Conservation (phyloP, 805 yeast species). For the Suhomyces kilbournensis region DNA sequence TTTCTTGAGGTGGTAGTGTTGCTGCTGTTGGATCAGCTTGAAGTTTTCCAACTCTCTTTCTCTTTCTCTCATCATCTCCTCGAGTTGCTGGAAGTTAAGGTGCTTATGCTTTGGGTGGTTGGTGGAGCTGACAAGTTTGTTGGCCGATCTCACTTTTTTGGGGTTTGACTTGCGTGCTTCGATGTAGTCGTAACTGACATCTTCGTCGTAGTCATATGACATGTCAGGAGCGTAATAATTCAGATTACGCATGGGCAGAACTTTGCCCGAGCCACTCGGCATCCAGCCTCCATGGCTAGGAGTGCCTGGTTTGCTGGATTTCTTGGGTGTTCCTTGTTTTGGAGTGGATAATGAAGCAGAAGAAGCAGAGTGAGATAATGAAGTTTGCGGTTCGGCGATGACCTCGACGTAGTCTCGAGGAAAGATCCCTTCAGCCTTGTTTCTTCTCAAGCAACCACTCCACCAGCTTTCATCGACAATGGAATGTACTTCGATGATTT, state of each 20-base stretch:
- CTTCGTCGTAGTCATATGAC: conserved; percentile 18
- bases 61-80: conserved; percentile 12
- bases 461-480: conserved; percentile 90
- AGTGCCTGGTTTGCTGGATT: conserved; percentile 3
- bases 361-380: conserved; percentile 16
- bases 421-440: conserved; percentile 78
- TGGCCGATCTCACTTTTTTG: conserved; percentile 12
- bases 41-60: conserved; percentile 32
- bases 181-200: conserved; percentile 21
- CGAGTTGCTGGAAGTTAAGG: conserved; percentile 17
- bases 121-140: conserved; percentile 14
- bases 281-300: conserved; percentile 6
- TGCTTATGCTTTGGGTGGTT: conserved; percentile 17
- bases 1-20: conserved; percentile 23
- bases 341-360: conserved; percentile 16
- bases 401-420: conserved; percentile 82
- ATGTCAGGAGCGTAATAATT: conserved; percentile 9
- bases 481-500: conserved; percentile 77
- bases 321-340: conserved; percentile 9
- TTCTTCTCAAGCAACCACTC: conserved; percentile 78
- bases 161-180: conserved; percentile 6
- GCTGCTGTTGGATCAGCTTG: conserved; percentile 29
- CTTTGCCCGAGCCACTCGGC: conserved; percentile 3
- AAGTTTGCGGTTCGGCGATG: conserved; percentile 22
- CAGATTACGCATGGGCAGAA: conserved; percentile 10